Percentiles rank a stretch among this genome's conserved stretches.
phyloP scores from a whole-genome alignment of 768 basidiomycete genomes.

The Phanerochaete carnosa region DNA sequence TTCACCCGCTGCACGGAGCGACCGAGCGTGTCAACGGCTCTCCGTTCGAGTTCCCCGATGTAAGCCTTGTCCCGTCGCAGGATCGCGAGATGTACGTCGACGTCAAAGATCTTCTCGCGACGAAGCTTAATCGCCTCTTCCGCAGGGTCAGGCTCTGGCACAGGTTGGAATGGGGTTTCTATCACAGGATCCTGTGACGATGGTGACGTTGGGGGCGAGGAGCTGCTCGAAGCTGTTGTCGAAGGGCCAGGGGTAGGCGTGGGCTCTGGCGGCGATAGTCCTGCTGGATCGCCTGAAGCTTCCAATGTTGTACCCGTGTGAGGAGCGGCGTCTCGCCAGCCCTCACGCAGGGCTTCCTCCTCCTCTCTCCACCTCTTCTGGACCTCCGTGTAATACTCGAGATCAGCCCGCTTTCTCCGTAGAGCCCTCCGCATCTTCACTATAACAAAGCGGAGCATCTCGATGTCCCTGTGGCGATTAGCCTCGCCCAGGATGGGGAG shows the following conservation, averaged over 20 bases:
- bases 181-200: constrained; percentile 31
- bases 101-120: constrained; percentile 42
- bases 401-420: constrained; percentile 45
- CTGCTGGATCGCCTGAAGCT: too few species aligned
- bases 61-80: constrained; percentile 52
- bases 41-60: constrained; percentile 42
- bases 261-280: not conserved
- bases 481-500: constrained; percentile 55
- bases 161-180: constrained; percentile 17
- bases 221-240: not conserved
- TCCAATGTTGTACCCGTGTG: too few species aligned
- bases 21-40: constrained; percentile 39
- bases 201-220: constrained; percentile 40
- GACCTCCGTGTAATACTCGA: constrained; percentile 39
- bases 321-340: too few species aligned
- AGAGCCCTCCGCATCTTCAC: constrained; percentile 44
- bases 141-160: constrained; percentile 42
- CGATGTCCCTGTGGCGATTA: constrained; percentile 56
- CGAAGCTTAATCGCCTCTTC: constrained; percentile 50
- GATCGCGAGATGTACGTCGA: constrained; percentile 53
- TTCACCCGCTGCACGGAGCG: constrained; percentile 62
- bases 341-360: not conserved
- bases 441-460: constrained; percentile 57
- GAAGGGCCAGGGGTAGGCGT: not conserved
- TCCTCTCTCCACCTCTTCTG: not conserved